Evolutionary conservation across 2,329 filamentous ascomycete genomes (phyloP).

Genomic region (Alternaria sp.): DNA sequence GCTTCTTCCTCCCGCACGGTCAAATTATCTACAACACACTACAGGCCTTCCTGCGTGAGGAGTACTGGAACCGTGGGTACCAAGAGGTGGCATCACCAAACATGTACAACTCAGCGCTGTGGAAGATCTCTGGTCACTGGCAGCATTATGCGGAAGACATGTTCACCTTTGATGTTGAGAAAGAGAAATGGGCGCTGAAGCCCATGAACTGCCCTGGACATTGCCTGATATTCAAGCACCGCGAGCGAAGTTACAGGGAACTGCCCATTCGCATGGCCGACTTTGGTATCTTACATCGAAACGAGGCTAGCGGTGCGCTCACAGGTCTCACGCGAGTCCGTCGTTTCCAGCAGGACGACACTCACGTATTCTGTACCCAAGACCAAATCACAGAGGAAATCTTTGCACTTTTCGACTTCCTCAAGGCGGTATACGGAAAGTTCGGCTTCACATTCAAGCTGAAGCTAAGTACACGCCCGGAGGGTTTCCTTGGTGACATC

Average conservation of each 20-base stretch:
- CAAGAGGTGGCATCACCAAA: slow-evolving; percentile 95
- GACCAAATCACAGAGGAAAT: slow-evolving; percentile 81
- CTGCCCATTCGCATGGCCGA: slow-evolving; percentile 92
- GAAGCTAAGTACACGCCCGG: slow-evolving; percentile 88
- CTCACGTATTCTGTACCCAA: slow-evolving; percentile 91
- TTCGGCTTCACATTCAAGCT: slow-evolving; percentile 92
- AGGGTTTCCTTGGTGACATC: slow-evolving; percentile 86
- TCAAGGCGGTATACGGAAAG: slow-evolving; percentile 78
- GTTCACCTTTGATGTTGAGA: slow-evolving; percentile 85
- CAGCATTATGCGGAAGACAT: slow-evolving; percentile 92
- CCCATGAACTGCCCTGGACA: slow-evolving; percentile 99
- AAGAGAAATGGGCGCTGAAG: slow-evolving; percentile 85
- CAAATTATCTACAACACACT: slow-evolving; percentile 93
- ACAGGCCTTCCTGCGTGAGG: slow-evolving; percentile 77
- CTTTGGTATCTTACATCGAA: slow-evolving; percentile 93
- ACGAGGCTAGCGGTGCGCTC: slow-evolving; percentile 91
- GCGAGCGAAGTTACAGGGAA: slow-evolving; percentile 85
- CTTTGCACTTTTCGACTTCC: slow-evolving; percentile 83
- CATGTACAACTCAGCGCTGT: slow-evolving; percentile 92
- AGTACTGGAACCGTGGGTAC: slow-evolving; percentile 94
- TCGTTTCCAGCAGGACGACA: slow-evolving; percentile 95
- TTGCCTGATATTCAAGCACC: slow-evolving; percentile 84
- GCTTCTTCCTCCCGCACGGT: slow-evolving; percentile 91
- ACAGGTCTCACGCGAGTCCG: slow-evolving; percentile 90
- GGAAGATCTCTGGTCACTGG: slow-evolving; percentile 97